Evolutionary conservation across 169 alveolate genomes (phyloP).

Genomic region (Theileria orientalis): DNA sequence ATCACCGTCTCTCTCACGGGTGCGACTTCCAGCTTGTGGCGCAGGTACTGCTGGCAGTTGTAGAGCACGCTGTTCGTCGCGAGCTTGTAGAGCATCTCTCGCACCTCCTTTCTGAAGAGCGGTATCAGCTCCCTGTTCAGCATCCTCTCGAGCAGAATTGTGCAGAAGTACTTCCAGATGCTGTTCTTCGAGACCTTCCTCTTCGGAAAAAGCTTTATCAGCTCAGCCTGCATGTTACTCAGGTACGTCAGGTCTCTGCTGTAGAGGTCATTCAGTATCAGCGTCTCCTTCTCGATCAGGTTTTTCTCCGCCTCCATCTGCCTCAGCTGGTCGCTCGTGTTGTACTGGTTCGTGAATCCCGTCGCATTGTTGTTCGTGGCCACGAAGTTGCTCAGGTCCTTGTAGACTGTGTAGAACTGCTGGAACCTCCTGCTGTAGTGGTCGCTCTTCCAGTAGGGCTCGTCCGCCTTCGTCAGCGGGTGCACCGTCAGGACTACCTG

Average conservation of each 20-base stretch:
- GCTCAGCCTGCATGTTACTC: constrained; percentile 56
- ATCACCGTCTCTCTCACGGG: no score
- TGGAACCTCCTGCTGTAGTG: constrained; percentile 63
- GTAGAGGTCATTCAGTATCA: not conserved
- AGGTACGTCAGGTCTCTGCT: constrained; percentile 38
- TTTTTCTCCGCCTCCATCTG: constrained; percentile 52
- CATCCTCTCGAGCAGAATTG: constrained; percentile 25
- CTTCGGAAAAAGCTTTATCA: constrained; percentile 64
- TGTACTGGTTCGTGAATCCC: not conserved
- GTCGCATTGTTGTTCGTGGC: not conserved
- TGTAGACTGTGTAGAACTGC: constrained; percentile 62
- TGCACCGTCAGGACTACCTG: constrained; percentile 59
- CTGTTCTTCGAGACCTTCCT: constrained; percentile 54
- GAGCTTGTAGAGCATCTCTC: constrained; percentile 42
- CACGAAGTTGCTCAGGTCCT: constrained; percentile 32
- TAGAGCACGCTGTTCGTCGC: constrained; percentile 45
- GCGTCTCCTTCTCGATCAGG: constrained; percentile 38
- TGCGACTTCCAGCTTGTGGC: constrained; percentile 51
- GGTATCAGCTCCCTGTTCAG: constrained; percentile 55
- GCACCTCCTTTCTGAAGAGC: constrained; percentile 46
- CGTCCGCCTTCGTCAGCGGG: constrained; percentile 69
- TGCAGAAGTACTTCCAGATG: constrained; percentile 38
- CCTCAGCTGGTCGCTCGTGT: constrained; percentile 14
- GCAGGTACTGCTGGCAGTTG: constrained; percentile 54
- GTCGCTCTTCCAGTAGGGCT: constrained; percentile 64